phyloP scores from a whole-genome alignment of 768 basidiomycete species.

The Naematelia encephala region DNA sequence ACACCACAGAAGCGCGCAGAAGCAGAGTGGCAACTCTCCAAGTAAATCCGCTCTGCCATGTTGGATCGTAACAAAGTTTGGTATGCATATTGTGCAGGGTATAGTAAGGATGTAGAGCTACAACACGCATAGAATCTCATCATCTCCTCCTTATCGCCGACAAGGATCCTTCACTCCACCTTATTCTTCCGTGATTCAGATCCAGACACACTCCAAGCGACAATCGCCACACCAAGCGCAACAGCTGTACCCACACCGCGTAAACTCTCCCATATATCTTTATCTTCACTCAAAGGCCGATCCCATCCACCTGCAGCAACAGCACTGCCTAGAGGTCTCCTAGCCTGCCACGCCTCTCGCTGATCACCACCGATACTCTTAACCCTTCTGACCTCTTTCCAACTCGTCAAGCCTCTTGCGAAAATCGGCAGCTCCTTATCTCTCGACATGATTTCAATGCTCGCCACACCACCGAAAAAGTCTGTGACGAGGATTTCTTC shows the following conservation, averaged over 20 bases:
- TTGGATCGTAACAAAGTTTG: neutral
- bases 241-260: neutral
- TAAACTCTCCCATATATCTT: neutral
- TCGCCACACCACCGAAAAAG: constrained; percentile 83
- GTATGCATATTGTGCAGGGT: neutral
- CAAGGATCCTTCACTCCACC: no score
- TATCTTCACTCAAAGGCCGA: neutral
- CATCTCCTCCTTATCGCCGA: no score
- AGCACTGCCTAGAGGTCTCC: neutral
- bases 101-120: neutral
- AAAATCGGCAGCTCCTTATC: neutral
- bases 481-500: constrained; percentile 67
- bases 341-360: neutral
- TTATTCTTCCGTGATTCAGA: neutral
- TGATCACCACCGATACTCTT: neutral
- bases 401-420: neutral
- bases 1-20: no score
- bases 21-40: neutral
- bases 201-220: neutral
- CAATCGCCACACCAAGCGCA: neutral
- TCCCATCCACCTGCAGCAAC: neutral
- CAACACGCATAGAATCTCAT: no score
- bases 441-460: constrained; percentile 62
- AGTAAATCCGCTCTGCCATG: no score
- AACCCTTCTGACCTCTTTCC: neutral